Conservation (phyloP, 192 early-diverging fungal species). For the Rhizophagus prolifer region DNA sequence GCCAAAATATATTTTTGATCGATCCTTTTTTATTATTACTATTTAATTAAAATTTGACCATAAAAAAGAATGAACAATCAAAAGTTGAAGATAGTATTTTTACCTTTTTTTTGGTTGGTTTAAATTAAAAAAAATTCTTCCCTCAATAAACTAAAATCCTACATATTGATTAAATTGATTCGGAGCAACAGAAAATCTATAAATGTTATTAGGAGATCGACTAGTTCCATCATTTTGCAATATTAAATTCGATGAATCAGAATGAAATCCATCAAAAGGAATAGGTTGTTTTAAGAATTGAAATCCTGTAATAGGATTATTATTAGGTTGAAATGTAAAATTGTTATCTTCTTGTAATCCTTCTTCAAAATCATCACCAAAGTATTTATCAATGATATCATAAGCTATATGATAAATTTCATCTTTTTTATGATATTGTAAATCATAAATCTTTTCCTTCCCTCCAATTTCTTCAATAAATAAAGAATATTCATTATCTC, state of each 20-base stretch:
- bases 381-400: conserved; percentile 49
- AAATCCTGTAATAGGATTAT: background rate
- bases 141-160: too few species aligned
- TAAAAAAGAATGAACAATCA: too few species aligned
- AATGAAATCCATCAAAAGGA: background rate
- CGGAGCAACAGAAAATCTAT: too few species aligned
- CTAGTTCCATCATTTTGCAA: background rate
- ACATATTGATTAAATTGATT: too few species aligned
- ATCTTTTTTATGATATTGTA: conserved; percentile 47
- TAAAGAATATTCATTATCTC: conserved; percentile 41
- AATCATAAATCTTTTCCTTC: conserved; percentile 46
- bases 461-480: conserved; percentile 53
- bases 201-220: too few species aligned
- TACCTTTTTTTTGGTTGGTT: too few species aligned
- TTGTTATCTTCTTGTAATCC: background rate
- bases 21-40: too few species aligned
- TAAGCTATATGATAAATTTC: conserved; percentile 53
- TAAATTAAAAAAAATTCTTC: too few species aligned
- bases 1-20: too few species aligned
- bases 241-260: background rate
- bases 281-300: background rate
- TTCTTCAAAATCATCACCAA: conserved; percentile 44
- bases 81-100: too few species aligned
- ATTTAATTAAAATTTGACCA: too few species aligned
- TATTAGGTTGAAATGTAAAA: background rate